A percentile compares a stretch with the other conserved stretches of the same genome.
These are phyloP conservation scores for Chaetomium sp. DNA, from an alignment of 2,329 filamentous ascomycete genomes.

Conservation along the genomic window DNA sequence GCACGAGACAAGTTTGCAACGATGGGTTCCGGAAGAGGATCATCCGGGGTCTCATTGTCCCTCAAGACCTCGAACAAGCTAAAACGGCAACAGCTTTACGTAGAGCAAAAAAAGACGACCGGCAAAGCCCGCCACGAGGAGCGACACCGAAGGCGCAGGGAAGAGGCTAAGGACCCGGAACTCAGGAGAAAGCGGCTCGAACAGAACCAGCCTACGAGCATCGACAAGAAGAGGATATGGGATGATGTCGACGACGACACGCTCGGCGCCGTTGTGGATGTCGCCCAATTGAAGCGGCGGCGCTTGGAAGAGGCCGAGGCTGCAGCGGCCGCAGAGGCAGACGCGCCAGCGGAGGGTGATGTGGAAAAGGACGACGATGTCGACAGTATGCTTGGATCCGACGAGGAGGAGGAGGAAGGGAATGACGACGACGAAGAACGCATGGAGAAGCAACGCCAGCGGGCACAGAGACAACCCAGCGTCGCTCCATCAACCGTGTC, in stretches of 20 bases:
- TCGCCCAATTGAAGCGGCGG: conserved; percentile 61
- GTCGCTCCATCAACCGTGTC: conserved; percentile 61
- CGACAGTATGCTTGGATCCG: conserved; percentile 80
- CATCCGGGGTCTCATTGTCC: conserved; percentile 40
- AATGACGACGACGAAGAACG: conserved; percentile 43
- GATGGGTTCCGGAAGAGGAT: conserved; percentile 34
- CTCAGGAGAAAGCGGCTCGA: conserved; percentile 72
- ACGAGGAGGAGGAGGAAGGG: conserved; percentile 49
- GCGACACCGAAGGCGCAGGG: conserved; percentile 76
- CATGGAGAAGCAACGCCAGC: conserved; percentile 48
- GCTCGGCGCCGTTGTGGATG: conserved; percentile 58
- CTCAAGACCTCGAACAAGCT: conserved; percentile 69
- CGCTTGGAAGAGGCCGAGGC: conserved; percentile 54
- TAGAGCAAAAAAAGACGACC: conserved; percentile 76
- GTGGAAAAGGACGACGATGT: conserved; percentile 58
- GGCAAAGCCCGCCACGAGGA: conserved; percentile 75
- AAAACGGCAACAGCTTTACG: conserved; percentile 73
- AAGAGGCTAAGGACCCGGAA: conserved; percentile 81
- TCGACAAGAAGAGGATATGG: conserved; percentile 89
- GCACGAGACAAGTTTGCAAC: conserved; percentile 12
- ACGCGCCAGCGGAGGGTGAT: conserved; percentile 44
- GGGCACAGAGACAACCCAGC: conserved; percentile 53
- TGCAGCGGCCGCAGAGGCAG: conserved; percentile 47
- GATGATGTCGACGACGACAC: conserved; percentile 69
- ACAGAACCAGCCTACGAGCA: conserved; percentile 76